Base-by-base conservation (phyloP, 1,284 basidiomycete species). In the Melampsora americana region DNA sequence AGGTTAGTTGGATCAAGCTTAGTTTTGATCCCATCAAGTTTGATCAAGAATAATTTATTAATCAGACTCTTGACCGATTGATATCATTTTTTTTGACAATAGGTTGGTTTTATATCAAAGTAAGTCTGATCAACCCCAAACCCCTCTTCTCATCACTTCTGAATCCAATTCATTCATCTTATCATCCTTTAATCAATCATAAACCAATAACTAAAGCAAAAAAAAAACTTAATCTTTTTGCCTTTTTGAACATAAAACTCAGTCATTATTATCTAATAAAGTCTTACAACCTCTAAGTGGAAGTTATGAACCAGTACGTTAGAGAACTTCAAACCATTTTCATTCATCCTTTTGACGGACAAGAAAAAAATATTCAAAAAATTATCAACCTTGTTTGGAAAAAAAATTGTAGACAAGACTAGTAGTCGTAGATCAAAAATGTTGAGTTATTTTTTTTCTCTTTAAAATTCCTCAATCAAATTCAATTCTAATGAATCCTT, bases 91-190 rank as follows among this genome's bases (percentile, higher is more conserved):
- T 5, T 56, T 6, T 3, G 32, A 26, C 7, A 18, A 5, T 26
- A 73, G 70, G 42, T 44, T 74, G 71, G 71, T 74, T 74, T 42
- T 74, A 56, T 23, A 73, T 73, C 62, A 73, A 64, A 35, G 35
- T 35, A 35, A 35, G 35, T 35, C 35, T 5, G 9, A 3, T 5
- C 9, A 9, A 35, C 3, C 3, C 35, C 5, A 35, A 35, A 35
- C n/a, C n/a, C n/a, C n/a, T 42, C 39, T 42, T 42, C 39, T 42
- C 11, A 11, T 9, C 6, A 5, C 39, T 42, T 42, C 39, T 42
- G 1, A 42, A 42, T 42, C 12, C 39, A 9, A 42, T 7, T 1
- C 39, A 11, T 42, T 42, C n/a, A n/a, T n/a, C n/a, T n/a, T n/a
- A n/a, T n/a, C n/a, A n/a, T n/a, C n/a, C n/a, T n/a, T n/a, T n/a